Base-by-base conservation (phyloP, 805 yeast genomes). In the Candida glaebosa region DNA sequence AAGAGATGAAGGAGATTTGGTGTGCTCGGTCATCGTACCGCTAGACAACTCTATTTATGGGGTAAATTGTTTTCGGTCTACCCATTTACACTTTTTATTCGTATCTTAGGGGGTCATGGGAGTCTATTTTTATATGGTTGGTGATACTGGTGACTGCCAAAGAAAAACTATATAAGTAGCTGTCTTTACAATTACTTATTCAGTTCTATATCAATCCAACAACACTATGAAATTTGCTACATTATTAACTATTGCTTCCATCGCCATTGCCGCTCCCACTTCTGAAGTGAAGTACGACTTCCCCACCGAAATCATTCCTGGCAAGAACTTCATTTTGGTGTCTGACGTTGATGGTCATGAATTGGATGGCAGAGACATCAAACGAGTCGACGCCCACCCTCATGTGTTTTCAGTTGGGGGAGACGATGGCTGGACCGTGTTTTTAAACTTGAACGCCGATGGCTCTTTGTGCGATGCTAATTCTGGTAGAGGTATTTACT, bases 321-420 rank as follows among this genome's bases (percentile, higher is more conserved):
- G 37, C 14, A 34, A 20, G 31, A 14, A 34, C 14, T 34, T 34
- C 26, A 19, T 19, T 15, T 20, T 37, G n/a, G 37, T 58, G 18
- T 30, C 56, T 24, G 51, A 48, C 30, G 52, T 45, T 41, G 51
- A 60, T 2, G 62, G 61, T 5, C 34, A 56, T 2, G 37, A 47
- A n/a, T 54, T 60, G 48, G 57, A 59, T 38, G 41, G 52, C 46
- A 35, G 45, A 3, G 40, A 53, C 4, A 53, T 60, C 49, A 56
- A 49, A 41, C 56, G 57, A 46, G 64, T 58, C 7, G 45, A 41
- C 9, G 42, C 52, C 2, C 63, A 61, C 49, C 56, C 57, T 8
- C 65, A 60, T 40, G 66, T 60, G 3, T 61, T 60, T 40, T 47
- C 62, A 9, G 63, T 61, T 14, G 66, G 65, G 6, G 65, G 65